Percentiles rank a stretch among this genome's conserved stretches.
phyloP scores from a whole-genome alignment of 2,329 filamentous ascomycete genomes.

The Rasamsonia emersonii region DNA sequence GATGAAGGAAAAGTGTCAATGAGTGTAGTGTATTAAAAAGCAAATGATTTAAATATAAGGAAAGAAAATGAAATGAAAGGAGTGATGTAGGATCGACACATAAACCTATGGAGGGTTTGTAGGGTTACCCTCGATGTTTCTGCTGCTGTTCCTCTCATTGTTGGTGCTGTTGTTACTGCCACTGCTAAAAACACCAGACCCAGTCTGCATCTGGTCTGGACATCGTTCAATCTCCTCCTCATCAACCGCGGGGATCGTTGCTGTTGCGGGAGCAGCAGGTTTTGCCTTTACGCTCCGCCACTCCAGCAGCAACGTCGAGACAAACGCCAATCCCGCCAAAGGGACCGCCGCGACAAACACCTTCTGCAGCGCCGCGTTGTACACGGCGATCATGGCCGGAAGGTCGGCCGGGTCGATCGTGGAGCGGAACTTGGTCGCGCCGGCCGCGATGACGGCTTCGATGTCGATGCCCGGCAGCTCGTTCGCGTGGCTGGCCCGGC shows the following conservation, averaged over 20 bases:
- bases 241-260: conserved; percentile 5
- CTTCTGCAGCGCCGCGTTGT: conserved; percentile 8
- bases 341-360: conserved; percentile 8
- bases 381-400: conserved; percentile 6
- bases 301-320: conserved; percentile 7
- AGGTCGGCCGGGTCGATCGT: conserved; percentile 5
- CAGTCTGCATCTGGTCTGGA: too few relatives aligned
- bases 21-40: too few relatives aligned
- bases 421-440: conserved; percentile 8
- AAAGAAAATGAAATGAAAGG: too few relatives aligned
- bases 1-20: conserved; percentile 13
- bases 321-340: conserved; percentile 7
- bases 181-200: too few relatives aligned
- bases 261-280: neutral
- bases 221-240: too few relatives aligned
- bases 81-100: too few relatives aligned
- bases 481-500: conserved; percentile 16
- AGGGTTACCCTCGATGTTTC: too few relatives aligned
- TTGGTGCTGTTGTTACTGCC: too few relatives aligned
- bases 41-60: too few relatives aligned
- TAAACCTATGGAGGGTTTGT: too few relatives aligned
- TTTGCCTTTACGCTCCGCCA: conserved; percentile 7
- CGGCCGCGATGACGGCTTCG: conserved; percentile 5
- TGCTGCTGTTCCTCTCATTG: too few relatives aligned
- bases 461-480: conserved; percentile 7